Conservation (phyloP, 169 alveolate genomes). For the Plasmodium gaboni region DNA sequence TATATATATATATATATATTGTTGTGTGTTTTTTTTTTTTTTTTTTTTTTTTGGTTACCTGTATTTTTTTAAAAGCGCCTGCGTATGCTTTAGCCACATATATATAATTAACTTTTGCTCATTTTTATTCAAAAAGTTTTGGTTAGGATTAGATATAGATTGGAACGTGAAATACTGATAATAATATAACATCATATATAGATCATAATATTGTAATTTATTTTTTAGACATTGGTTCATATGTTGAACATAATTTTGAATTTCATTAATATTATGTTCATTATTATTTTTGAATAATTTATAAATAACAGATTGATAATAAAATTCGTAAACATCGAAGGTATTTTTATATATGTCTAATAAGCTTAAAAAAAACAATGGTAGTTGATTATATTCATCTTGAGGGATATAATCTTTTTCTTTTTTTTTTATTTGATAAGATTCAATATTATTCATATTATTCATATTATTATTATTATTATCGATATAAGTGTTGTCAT, state of each 20-base stretch:
- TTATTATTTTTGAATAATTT: conserved; percentile 37
- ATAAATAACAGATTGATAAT: conserved; percentile 19
- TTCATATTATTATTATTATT: background rate
- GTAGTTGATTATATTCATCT: background rate
- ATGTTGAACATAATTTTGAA: conserved; percentile 20
- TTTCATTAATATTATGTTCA: conserved; percentile 29
- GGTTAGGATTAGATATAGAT: conserved; percentile 2
- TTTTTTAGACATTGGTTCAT: conserved; percentile 27
- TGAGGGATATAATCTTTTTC: background rate
- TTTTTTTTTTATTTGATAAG: background rate
- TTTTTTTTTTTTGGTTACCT: background rate
- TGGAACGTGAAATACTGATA: conserved; percentile 58
- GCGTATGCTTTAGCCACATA: conserved; percentile 27
- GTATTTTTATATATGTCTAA: conserved; percentile 43
- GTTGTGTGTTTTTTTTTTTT: background rate
- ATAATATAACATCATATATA: conserved; percentile 58
- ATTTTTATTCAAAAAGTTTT: conserved; percentile 4
- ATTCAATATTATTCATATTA: background rate
- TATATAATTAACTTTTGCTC: conserved; percentile 46
- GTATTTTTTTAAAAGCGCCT: conserved; percentile 21
- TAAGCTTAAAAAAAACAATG: conserved; percentile 29
- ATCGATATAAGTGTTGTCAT: background rate
- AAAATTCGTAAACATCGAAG: conserved; percentile 58
- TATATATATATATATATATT: conserved; percentile 6
- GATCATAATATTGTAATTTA: conserved; percentile 25